Evolutionary conservation across 768 basidiomycete genomes (phyloP), one percentile per base, ranked within the genome.

Genomic region (Lactifluus piperatus): DNA sequence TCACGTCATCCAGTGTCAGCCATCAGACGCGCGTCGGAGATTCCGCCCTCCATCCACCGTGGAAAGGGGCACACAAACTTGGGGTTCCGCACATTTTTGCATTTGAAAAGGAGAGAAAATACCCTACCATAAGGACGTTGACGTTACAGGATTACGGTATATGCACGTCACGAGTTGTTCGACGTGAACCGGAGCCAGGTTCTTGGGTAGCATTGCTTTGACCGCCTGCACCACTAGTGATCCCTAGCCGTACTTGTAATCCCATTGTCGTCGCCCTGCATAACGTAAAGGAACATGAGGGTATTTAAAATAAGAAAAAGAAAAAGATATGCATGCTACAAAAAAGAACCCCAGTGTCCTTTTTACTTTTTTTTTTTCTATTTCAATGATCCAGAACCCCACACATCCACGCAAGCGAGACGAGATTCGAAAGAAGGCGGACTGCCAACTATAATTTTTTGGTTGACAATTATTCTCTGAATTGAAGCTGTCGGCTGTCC

Each of bases 401-500:
- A 18, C 46, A 3, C 43, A 16, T n/a, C 34, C 2, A 9, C 22
- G 16, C 30, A 16, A 41, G 29, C 39, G 46, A 54, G n/a, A 41
- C 30, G 46, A 48, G 52, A 32, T 32, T 59, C 24, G 41, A 49
- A 44, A 30, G 39, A 54, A 54, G 37, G 39, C 41, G 53, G 52
- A 50, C 47, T 45, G 18, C 18, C 46, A 59, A 54, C 24, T 44
- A 46, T 46, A 4, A 24, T 39, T 52, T 47, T 22, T 41, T 48
- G n/a, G 46, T 36, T 44, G 43, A 50, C 43, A 29, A 50, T 49
- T 20, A 34, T 44, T 43, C 24, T 29, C 41, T 55, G 58, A 55
- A 60, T 51, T 55, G 58, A 50, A 36, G 53, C 54, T 54, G 58
- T 54, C 58, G 48, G 30, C 30, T 54, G 46, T 48, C 24, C 39